These are phyloP conservation scores for Eutypella sp. DNA, from an alignment of 2,329 filamentous ascomycete genomes.

Conservation along the genomic window DNA sequence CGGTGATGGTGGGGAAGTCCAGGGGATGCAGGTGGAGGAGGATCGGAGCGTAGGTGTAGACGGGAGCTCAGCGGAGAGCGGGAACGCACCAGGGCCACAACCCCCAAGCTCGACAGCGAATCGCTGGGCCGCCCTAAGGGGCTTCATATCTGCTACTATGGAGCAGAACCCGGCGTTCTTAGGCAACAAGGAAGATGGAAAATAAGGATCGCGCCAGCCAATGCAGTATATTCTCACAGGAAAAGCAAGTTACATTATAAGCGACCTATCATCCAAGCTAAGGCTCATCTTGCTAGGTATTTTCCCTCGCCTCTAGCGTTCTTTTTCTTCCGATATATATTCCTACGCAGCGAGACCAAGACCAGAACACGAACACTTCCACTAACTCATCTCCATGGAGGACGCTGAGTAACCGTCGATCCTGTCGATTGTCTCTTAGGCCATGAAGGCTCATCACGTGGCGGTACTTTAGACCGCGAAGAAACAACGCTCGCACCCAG, in stretches of 20 bases:
- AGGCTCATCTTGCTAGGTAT: neutral
- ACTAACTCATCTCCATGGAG: too few relatives aligned
- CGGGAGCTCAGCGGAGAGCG: constrained; percentile 2
- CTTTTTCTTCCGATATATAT: too few relatives aligned
- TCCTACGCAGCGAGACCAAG: too few relatives aligned
- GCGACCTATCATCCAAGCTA: too few relatives aligned
- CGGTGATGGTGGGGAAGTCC: neutral
- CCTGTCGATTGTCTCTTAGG: too few relatives aligned
- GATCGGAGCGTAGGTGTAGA: too few relatives aligned
- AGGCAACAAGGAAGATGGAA: constrained; percentile 16
- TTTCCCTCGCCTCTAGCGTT: neutral
- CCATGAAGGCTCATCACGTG: neutral
- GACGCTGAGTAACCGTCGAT: too few relatives aligned
- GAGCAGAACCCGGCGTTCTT: constrained; percentile 79
- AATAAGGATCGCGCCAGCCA: constrained; percentile 13
- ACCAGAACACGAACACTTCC: too few relatives aligned
- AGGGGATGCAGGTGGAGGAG: constrained; percentile 11
- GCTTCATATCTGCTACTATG: constrained; percentile 82
- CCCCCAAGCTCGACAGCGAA: constrained; percentile 41
- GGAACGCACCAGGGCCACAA: constrained; percentile 6
- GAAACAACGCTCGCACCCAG: neutral
- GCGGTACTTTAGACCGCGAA: neutral
- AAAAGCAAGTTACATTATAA: too few relatives aligned
- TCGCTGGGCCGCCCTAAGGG: constrained; percentile 76
- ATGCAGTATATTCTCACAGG: too few relatives aligned